Conservation (phyloP, 305 asterid genomes). For the Nicotiana rustica region DNA sequence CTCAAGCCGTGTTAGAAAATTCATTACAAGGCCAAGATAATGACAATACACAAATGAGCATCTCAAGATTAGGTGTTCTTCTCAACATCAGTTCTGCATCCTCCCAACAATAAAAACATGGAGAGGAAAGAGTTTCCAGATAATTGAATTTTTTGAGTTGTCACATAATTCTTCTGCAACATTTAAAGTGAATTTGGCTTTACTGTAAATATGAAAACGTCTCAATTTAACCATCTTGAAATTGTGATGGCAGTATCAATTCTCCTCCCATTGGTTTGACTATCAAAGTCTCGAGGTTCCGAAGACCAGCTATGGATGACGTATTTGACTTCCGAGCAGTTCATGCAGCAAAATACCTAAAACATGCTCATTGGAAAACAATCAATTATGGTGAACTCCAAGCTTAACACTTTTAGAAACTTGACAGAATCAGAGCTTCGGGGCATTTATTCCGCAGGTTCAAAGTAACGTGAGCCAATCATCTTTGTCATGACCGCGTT, state of each 20-base stretch:
- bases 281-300: constrained; percentile 21
- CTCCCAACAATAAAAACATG: constrained; percentile 19
- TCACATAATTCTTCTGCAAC: constrained; percentile 7
- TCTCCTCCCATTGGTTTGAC: constrained; percentile 25
- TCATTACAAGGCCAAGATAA: constrained; percentile 4
- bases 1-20: constrained; percentile 27
- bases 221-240: constrained; percentile 29
- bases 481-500: too few relatives aligned
- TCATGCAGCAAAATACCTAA: constrained; percentile 26
- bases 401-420: too few relatives aligned
- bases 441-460: too few relatives aligned
- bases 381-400: background rate
- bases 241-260: constrained; percentile 8
- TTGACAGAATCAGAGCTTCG: too few relatives aligned
- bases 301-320: constrained; percentile 11
- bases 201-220: background rate
- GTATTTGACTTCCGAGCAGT: constrained; percentile 22
- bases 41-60: constrained; percentile 13
- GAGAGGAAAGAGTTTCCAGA: constrained; percentile 17
- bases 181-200: constrained; percentile 18
- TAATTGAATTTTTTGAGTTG: background rate
- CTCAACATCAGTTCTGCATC: constrained; percentile 31
- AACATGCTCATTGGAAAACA: constrained; percentile 14
- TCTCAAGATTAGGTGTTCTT: constrained; percentile 27
- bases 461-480: too few relatives aligned